Conservation (phyloP, 176 grass and related monocot species). For the Zoysia pacifica region DNA sequence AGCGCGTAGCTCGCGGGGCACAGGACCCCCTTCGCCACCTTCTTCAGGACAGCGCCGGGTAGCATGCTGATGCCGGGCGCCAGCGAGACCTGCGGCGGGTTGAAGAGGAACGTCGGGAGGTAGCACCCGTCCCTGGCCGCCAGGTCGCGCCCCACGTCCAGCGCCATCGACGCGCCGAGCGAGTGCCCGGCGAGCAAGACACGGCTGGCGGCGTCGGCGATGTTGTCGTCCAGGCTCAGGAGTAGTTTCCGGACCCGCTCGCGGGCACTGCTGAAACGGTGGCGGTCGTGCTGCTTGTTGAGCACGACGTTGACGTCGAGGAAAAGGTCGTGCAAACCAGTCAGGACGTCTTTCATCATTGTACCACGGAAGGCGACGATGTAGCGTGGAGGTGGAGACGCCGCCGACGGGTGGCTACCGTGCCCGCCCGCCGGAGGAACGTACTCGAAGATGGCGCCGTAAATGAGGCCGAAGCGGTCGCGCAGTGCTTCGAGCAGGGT, state of each 20-base stretch:
- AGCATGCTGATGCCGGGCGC: background rate
- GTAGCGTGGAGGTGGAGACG: background rate
- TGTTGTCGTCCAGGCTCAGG: background rate
- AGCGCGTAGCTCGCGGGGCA: background rate
- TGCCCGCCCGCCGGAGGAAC: background rate
- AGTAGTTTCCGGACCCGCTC: background rate
- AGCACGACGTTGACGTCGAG: background rate
- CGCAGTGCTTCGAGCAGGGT: conserved; percentile 38
- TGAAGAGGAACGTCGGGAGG: conserved; percentile 10
- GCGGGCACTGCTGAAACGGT: background rate
- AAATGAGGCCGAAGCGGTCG: background rate
- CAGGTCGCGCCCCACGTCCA: conserved; percentile 5
- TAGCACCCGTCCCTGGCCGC: rapidly evolving
- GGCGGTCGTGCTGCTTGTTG: background rate
- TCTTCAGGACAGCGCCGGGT: too few relatives aligned
- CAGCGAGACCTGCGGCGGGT: background rate
- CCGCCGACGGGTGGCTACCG: background rate
- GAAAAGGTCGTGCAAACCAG: background rate
- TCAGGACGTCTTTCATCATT: background rate
- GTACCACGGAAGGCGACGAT: conserved; percentile 32
- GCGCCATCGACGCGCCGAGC: conserved; percentile 8
- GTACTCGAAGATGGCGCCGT: conserved; percentile 28
- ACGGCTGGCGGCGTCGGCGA: background rate
- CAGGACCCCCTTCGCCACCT: background rate
- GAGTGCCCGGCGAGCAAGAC: conserved; percentile 33